A percentile compares a stretch with the other conserved stretches of the same genome.
These are phyloP conservation scores for Leptoxyphium fumago DNA, from an alignment of 2,329 filamentous ascomycete species.

Conservation along the genomic window DNA sequence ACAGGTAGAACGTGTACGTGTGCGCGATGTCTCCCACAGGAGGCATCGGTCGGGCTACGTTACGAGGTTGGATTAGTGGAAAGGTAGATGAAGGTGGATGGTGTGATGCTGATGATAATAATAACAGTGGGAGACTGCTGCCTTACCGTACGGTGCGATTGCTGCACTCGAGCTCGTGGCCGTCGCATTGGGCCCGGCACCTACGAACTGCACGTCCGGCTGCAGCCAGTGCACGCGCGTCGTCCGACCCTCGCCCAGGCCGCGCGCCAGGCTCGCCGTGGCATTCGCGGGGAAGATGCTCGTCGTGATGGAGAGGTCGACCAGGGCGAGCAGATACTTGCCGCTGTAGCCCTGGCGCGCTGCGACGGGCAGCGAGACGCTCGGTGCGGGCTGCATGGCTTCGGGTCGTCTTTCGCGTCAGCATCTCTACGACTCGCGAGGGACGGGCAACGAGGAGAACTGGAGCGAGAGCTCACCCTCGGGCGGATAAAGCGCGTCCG, in stretches of 20 bases:
- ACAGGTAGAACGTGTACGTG: slow-evolving; percentile 18
- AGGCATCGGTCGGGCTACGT: slow-evolving; percentile 9
- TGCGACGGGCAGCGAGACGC: too few relatives aligned
- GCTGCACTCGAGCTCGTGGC: slow-evolving; percentile 8
- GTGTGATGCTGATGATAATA: background rate
- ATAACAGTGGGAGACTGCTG: background rate
- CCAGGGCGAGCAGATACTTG: slow-evolving; percentile 13
- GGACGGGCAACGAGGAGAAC: too few relatives aligned
- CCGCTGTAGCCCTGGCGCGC: background rate
- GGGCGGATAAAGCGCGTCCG: too few relatives aligned
- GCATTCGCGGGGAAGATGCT: slow-evolving; percentile 6
- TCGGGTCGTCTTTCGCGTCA: too few relatives aligned
- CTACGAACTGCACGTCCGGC: slow-evolving; percentile 10
- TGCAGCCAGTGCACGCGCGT: slow-evolving; percentile 19
- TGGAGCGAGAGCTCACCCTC: too few relatives aligned
- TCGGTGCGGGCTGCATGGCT: too few relatives aligned
- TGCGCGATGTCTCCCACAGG: slow-evolving; percentile 15
- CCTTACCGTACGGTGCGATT: slow-evolving; percentile 11
- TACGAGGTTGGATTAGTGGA: background rate
- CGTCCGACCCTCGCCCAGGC: slow-evolving; percentile 13
- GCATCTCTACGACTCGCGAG: too few relatives aligned
- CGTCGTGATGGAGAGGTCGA: slow-evolving; percentile 13
- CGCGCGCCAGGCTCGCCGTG: slow-evolving; percentile 9
- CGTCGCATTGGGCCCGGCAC: slow-evolving; percentile 3
- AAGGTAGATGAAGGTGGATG: too few relatives aligned